Conservation (phyloP, 106 monocot species). For the Xerophyta viscosa region DNA sequence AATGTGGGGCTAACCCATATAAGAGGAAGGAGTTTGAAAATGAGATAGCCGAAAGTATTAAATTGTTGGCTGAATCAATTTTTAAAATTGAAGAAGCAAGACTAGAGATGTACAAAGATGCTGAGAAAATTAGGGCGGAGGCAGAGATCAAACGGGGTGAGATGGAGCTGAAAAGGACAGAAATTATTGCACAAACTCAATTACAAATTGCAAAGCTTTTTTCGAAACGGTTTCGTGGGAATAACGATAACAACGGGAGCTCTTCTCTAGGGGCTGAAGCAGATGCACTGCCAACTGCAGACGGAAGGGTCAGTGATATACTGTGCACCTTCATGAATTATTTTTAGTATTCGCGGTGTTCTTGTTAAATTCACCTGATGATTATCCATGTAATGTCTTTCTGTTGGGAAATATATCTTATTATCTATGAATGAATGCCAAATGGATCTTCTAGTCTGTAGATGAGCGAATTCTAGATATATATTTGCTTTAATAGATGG, state of each 20-base stretch:
- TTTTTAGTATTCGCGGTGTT: neutral
- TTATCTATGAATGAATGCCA: too few relatives aligned
- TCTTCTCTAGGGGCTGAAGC: conserved; percentile 19
- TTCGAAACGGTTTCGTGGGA: conserved; percentile 15
- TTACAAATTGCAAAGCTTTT: conserved; percentile 64
- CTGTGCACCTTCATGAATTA: conserved; percentile 2
- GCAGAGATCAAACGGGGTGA: conserved; percentile 58
- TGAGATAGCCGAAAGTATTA: conserved; percentile 52
- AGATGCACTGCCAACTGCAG: conserved; percentile 5
- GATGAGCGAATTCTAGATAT: too few relatives aligned
- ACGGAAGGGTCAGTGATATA: conserved; percentile 25
- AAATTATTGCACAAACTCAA: conserved; percentile 69
- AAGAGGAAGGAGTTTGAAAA: conserved; percentile 25
- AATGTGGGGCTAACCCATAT: neutral
- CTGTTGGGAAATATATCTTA: too few relatives aligned
- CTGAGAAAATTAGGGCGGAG: conserved; percentile 52
- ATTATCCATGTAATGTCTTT: neutral
- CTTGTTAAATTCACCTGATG: neutral
- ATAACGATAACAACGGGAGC: conserved; percentile 8
- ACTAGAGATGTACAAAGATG: conserved; percentile 57
- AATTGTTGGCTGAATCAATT: conserved; percentile 44
- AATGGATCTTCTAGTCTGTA: too few relatives aligned
- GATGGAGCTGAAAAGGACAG: conserved; percentile 65
- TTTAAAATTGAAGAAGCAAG: conserved; percentile 59
- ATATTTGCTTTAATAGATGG: too few relatives aligned